Percentiles rank a stretch among this genome's conserved stretches.
Conservation (phyloP, 2,329 filamentous ascomycete species). For the Penicillium vulpinum region DNA sequence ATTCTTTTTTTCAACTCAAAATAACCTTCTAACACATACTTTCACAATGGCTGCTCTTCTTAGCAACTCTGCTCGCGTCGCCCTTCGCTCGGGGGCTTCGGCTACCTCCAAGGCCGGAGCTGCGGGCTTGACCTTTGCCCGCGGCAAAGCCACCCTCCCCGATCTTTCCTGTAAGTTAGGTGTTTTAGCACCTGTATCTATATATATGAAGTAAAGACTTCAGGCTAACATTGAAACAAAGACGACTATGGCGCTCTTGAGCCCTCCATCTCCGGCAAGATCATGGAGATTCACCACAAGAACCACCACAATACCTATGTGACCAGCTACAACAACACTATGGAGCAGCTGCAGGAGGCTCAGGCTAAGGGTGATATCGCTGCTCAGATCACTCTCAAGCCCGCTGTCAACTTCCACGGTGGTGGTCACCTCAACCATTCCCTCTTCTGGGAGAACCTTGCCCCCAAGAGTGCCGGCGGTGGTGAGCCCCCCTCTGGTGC, state of each 20-base stretch:
- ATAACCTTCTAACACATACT: constrained; percentile 2
- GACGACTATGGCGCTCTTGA: constrained; percentile 98
- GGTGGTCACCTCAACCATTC: constrained; percentile 65
- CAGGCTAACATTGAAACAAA: constrained; percentile 39
- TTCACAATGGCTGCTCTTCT: constrained; percentile 72
- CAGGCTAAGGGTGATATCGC: constrained; percentile 55
- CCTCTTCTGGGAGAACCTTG: constrained; percentile 68
- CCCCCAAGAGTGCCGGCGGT: constrained; percentile 61
- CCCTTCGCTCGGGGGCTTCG: constrained; percentile 65
- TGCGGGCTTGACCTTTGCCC: constrained; percentile 73
- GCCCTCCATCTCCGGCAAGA: constrained; percentile 76
- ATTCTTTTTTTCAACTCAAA: no score
- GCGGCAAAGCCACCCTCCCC: constrained; percentile 89
- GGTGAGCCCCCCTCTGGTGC: constrained; percentile 62
- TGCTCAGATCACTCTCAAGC: constrained; percentile 60
- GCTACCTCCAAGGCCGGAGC: constrained; percentile 58
- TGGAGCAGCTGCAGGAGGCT: constrained; percentile 67
- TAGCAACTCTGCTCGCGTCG: constrained; percentile 69
- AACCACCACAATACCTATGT: constrained; percentile 96
- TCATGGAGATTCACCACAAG: constrained; percentile 95
- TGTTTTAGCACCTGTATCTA: background rate
- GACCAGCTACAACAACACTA: constrained; percentile 78
- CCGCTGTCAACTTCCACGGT: constrained; percentile 65
- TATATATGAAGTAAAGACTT: background rate
- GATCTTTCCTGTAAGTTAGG: constrained; percentile 71